Base-by-base conservation (phyloP, 176 grass and related monocot genomes). In the Rhynchospora breviuscula region DNA sequence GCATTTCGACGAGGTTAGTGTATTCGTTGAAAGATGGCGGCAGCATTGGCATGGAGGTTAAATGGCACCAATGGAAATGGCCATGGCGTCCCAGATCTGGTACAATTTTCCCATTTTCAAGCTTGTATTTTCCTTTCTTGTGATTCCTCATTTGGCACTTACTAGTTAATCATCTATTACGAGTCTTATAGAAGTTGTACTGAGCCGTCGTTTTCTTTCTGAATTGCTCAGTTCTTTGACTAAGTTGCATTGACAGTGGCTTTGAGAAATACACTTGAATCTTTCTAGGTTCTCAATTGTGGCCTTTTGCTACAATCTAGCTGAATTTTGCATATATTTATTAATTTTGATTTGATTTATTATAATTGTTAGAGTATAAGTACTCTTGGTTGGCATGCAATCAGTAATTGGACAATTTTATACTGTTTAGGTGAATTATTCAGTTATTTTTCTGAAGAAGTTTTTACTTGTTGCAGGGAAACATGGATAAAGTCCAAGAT, bases 31-130 rank as follows among this genome's bases (percentile, higher is more conserved):
- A 87, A 84, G 13, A 93, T 98, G 95, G 89, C 95, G 49, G 85
- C 97, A 8, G 21, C 95, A 78, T 47, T 98, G 77, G 85, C 93
- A 77, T 98, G 95, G 95, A 84, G 92, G 86, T 91, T 90, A 78
- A 98, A 87, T 52, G 93, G 92, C 43, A 85, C 86, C 45, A 98
- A 95, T 52, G 92, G 95, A 11, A 25, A 84, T 62, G 85, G 83
- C 85, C 90, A 94, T 71, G 87, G 90, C 54, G 70, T 84, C 8
- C 56, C 88, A 87, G 95, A 98, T 98, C 91, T 98, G 95, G 95
- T 98, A 87, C 19, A 90, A 87, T 60, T 69, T 45, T 51, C 31
- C 56, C 89, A 56, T 56, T 82, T 84, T 49, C 68, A 35, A 81
- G 52, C 79, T 91, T 47, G 17, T 82, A 13, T 67, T 53, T 35